Conservation (phyloP, 2,329 filamentous ascomycete genomes). For the Fusarium ambrosium region DNA sequence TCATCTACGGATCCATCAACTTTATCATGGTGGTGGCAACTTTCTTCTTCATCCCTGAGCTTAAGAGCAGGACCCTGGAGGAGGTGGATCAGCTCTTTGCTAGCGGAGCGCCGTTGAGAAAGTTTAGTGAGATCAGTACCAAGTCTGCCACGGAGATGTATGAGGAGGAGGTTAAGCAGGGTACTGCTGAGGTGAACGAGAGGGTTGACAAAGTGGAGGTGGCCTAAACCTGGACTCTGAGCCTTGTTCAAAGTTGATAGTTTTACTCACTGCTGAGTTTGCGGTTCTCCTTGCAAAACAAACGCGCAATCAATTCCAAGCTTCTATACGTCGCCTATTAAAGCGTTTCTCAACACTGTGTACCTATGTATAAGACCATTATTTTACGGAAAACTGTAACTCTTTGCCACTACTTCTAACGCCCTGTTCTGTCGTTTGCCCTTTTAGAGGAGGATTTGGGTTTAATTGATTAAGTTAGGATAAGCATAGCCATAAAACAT, state of each 20-base stretch:
- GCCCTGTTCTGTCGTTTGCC: background rate
- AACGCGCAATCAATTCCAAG: background rate
- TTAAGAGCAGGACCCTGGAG: conserved; percentile 52
- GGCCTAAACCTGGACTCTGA: background rate
- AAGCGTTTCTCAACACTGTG: background rate
- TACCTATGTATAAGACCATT: background rate
- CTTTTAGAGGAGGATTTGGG: background rate
- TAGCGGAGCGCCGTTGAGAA: conserved; percentile 29
- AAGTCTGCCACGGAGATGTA: conserved; percentile 4
- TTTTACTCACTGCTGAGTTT: background rate
- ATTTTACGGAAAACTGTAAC: background rate
- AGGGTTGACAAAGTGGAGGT: background rate
- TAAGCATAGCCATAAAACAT: background rate
- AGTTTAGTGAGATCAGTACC: conserved; percentile 14
- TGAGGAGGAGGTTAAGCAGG: background rate
- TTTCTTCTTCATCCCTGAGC: conserved; percentile 60
- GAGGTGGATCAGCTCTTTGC: conserved; percentile 44
- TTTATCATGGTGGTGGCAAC: conserved; percentile 57
- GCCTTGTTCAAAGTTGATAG: background rate
- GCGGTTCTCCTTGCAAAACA: background rate
- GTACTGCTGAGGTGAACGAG: background rate
- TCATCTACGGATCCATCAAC: conserved; percentile 56
- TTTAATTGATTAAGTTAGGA: background rate
- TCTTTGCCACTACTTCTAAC: background rate
- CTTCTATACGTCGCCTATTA: background rate